Conservation (phyloP, 371 early-diverging fungal genomes). For the Mucor velutinosus region DNA sequence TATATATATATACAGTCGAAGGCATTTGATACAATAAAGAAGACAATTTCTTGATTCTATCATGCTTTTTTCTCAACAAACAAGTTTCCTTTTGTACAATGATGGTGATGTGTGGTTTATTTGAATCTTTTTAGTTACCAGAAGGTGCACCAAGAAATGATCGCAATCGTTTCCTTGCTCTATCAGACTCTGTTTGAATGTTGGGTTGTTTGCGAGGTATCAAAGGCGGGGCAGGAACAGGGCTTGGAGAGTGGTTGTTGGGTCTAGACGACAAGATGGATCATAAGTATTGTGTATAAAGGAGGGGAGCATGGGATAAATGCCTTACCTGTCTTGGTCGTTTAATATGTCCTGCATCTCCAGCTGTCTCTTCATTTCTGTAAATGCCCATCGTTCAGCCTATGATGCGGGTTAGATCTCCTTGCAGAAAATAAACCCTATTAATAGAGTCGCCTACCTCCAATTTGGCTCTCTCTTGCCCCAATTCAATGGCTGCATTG, state of each 20-base stretch:
- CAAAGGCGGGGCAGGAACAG: neutral
- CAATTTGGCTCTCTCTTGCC: conserved; percentile 34
- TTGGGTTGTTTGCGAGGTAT: neutral
- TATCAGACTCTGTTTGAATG: neutral
- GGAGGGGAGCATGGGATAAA: too few relatives aligned
- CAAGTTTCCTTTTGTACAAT: neutral
- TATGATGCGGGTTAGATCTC: neutral
- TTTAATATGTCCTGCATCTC: conserved; percentile 27
- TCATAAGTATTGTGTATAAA: neutral
- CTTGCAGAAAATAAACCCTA: neutral
- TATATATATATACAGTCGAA: conserved; percentile 1
- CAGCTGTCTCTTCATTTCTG: conserved; percentile 35
- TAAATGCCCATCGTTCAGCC: conserved; percentile 47
- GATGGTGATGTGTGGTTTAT: neutral
- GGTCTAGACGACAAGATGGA: neutral
- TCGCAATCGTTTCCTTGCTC: conserved; percentile 16
- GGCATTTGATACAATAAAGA: neutral
- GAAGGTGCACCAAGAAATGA: conserved; percentile 26
- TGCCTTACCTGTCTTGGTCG: conserved; percentile 5
- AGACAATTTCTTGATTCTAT: neutral
- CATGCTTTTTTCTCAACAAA: neutral
- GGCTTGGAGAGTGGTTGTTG: neutral
- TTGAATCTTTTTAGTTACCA: neutral
- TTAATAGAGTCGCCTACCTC: conserved; percentile 13
- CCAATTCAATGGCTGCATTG: conserved; percentile 40